These are phyloP conservation scores for Podaxis sp. DNA, from an alignment of 768 basidiomycete genomes.

Conservation along the genomic window DNA sequence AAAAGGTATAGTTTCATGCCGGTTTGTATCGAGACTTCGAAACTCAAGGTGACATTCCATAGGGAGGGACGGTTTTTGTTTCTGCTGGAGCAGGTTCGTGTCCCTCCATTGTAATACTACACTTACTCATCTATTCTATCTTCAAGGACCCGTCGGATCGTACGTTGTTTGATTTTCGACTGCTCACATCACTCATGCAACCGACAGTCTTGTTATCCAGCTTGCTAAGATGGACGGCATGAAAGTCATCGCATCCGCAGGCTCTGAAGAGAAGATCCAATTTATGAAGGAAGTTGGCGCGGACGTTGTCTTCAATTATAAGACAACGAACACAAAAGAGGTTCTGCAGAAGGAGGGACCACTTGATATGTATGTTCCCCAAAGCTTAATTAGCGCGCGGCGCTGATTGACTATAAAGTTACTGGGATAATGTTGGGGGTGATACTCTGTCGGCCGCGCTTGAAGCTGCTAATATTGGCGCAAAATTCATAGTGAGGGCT, in stretches of 20 bases:
- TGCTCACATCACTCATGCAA: neutral
- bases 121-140: neutral
- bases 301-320: slow-evolving; percentile 66
- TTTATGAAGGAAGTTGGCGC: slow-evolving; percentile 51
- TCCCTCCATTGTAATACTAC: too few species aligned
- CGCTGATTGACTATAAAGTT: slow-evolving; percentile 7
- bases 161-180: slow-evolving; percentile 7
- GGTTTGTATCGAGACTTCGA: neutral
- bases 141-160: slow-evolving; percentile 26
- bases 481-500: slow-evolving; percentile 37
- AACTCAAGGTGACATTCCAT: neutral
- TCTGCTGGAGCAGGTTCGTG: slow-evolving; percentile 23
- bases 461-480: slow-evolving; percentile 34
- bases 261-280: slow-evolving; percentile 58
- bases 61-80: slow-evolving; percentile 28
- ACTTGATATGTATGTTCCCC: slow-evolving; percentile 43
- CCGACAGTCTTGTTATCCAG: slow-evolving; percentile 30
- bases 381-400: neutral
- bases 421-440: slow-evolving; percentile 47
- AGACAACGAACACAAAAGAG: slow-evolving; percentile 43
- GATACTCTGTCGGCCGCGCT: slow-evolving; percentile 34
- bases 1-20: slow-evolving; percentile 26
- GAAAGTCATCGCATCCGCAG: slow-evolving; percentile 63
- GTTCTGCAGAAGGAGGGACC: slow-evolving; percentile 50
- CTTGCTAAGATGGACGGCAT: slow-evolving; percentile 36